These are phyloP conservation scores for Talaromyces adpressus DNA, from an alignment of 495 filamentous ascomycete species.

Conservation along the genomic window DNA sequence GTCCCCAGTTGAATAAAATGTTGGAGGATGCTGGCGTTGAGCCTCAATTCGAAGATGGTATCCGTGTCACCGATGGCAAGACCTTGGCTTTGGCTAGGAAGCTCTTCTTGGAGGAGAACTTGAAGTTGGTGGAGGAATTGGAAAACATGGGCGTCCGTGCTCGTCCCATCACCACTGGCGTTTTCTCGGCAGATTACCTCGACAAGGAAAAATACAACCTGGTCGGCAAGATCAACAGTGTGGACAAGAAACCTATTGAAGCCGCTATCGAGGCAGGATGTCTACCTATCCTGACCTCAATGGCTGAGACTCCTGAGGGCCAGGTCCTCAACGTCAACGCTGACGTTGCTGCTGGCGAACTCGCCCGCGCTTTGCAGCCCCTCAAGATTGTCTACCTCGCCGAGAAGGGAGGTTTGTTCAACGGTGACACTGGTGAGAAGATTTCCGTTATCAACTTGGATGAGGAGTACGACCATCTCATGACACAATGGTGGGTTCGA, in stretches of 20 bases:
- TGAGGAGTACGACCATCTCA: conserved; percentile 91
- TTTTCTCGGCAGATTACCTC: conserved; percentile 91
- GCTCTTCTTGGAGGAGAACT: conserved; percentile 91
- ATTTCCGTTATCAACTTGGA: conserved; percentile 97
- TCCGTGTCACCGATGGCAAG: conserved; percentile 92
- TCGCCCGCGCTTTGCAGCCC: conserved; percentile 83
- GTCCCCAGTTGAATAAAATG: conserved; percentile 92
- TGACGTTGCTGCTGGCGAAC: conserved; percentile 90
- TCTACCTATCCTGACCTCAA: conserved; percentile 90
- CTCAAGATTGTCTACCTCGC: conserved; percentile 98
- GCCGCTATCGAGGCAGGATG: conserved; percentile 87
- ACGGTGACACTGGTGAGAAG: conserved; percentile 88
- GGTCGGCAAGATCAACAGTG: conserved; percentile 91
- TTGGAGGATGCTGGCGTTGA: conserved; percentile 89
- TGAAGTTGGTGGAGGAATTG: conserved; percentile 88
- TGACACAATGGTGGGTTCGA: conserved; percentile 93
- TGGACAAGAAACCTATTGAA: conserved; percentile 88
- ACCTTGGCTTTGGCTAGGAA: conserved; percentile 84
- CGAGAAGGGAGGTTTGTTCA: conserved; percentile 94
- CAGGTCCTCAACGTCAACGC: conserved; percentile 98
- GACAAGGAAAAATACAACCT: conserved; percentile 91
- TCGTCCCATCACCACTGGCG: conserved; percentile 84
- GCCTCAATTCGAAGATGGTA: conserved; percentile 94
- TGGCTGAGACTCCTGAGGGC: conserved; percentile 90
- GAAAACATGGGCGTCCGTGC: conserved; percentile 89